phyloP scores from a whole-genome alignment of 2,329 filamentous ascomycete species.

The Xylaria sp. region DNA sequence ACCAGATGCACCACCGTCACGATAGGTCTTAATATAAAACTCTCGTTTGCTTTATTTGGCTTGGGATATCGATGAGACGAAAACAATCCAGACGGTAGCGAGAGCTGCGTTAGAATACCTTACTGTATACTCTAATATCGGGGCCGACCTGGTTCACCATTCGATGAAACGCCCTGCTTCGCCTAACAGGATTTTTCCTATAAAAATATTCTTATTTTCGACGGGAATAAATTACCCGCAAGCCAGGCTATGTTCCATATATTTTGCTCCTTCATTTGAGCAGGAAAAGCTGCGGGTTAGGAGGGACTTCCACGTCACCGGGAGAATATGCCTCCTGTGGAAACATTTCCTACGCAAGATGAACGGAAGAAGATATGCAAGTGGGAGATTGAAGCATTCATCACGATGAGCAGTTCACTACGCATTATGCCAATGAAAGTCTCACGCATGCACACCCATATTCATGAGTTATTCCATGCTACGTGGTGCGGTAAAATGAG shows the following conservation, averaged over 20 bases:
- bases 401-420: background rate
- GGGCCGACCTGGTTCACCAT: background rate
- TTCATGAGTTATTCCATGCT: background rate
- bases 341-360: background rate
- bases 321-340: no score
- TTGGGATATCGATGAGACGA: background rate
- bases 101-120: background rate
- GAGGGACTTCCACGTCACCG: background rate
- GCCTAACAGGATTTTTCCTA: no score
- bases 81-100: background rate
- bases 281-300: background rate
- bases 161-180: background rate
- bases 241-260: background rate
- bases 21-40: conserved; percentile 4
- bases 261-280: background rate
- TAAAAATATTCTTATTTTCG: background rate
- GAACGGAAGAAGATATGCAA: background rate
- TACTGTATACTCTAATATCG: background rate
- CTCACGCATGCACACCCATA: background rate
- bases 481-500: background rate
- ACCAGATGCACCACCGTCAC: conserved; percentile 38
- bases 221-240: background rate
- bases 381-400: background rate
- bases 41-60: background rate
- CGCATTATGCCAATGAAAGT: background rate